Evolutionary conservation across 2,329 filamentous ascomycete species (phyloP), one percentile per base, ranked within the genome.

Genomic region (Monilinia aucupariae): DNA sequence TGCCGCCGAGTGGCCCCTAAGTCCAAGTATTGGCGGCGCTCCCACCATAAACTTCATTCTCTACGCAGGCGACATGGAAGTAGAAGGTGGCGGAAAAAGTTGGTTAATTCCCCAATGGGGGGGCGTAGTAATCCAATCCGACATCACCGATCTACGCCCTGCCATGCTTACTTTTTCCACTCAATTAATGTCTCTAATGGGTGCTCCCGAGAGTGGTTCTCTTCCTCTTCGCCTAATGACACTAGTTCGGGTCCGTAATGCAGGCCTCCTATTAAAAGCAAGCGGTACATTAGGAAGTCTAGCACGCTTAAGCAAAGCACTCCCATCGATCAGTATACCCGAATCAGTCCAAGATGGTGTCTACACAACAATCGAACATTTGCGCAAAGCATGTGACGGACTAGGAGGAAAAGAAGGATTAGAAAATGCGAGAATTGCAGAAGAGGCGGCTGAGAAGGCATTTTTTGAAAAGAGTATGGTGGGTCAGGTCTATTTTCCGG

Each of bases 381-480:
- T 99, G 1, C 83, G 90, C 37, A 80, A 85, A 52, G 88, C 92
- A 0, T 97, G 93, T 72, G 80, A 86, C 30, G 85, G 85, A 60
- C 80, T 97, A 2, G 84, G 84, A 43, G 80, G 79, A 0, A 77
- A 78, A 0, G 82, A 86, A 34, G 92, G 92, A 0, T 78, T 99
- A 47, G 83, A 87, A 66, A 87, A 93, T 73, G 93, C 93, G 0
- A 85, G 90, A 12, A 85, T 91, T 53, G 94, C 94, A 7, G 92
- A 97, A 76, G 83, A 85, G 3, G 91, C 96, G 73, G 93, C 92
- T 0, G 94, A 99, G 75, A 86, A 89, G 65, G 93, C 93, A 0
- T 99, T 99, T 76, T 99, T 99, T 70, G 94, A 99, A 76, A 96
- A 96, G 77, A 96, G 90, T 72, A 99, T 99, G 94, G 94, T 99